Conservation (phyloP, 2,329 filamentous ascomycete species). For the Proliferodiscus dingleyae region DNA sequence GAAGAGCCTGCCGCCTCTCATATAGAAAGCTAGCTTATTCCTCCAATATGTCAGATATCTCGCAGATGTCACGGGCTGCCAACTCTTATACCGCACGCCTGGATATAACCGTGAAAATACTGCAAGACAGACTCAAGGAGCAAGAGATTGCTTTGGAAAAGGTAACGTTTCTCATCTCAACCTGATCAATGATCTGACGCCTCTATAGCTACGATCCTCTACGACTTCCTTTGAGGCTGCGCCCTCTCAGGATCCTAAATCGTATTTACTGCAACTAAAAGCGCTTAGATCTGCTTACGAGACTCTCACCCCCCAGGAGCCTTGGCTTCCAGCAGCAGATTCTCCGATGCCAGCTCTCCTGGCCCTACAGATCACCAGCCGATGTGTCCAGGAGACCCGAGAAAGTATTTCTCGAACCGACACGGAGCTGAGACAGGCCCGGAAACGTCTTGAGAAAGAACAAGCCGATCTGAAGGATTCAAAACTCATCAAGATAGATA, state of each 20-base stretch:
- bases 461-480: conserved; percentile 49
- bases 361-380: conserved; percentile 62
- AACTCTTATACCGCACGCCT: conserved; percentile 49
- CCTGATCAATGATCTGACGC: background rate
- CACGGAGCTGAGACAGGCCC: conserved; percentile 38
- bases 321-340: conserved; percentile 59
- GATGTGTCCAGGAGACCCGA: conserved; percentile 60
- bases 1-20: too few species aligned
- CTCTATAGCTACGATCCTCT: conserved; percentile 27
- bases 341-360: conserved; percentile 69
- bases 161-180: conserved; percentile 30
- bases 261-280: conserved; percentile 41
- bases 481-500: conserved; percentile 46
- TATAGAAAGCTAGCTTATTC: too few species aligned
- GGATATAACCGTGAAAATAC: conserved; percentile 61
- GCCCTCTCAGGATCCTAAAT: conserved; percentile 30
- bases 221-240: conserved; percentile 20
- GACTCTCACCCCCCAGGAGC: conserved; percentile 54
- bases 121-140: conserved; percentile 54
- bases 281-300: conserved; percentile 62
- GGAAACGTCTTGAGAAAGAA: conserved; percentile 47
- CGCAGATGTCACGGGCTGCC: conserved; percentile 30
- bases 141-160: conserved; percentile 46
- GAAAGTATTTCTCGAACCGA: conserved; percentile 48
- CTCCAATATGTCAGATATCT: too few species aligned